Percentiles rank a stretch among this genome's conserved stretches.
phyloP scores from a whole-genome alignment of 129 eudicot genomes.

The Oenanthe sinensis region DNA sequence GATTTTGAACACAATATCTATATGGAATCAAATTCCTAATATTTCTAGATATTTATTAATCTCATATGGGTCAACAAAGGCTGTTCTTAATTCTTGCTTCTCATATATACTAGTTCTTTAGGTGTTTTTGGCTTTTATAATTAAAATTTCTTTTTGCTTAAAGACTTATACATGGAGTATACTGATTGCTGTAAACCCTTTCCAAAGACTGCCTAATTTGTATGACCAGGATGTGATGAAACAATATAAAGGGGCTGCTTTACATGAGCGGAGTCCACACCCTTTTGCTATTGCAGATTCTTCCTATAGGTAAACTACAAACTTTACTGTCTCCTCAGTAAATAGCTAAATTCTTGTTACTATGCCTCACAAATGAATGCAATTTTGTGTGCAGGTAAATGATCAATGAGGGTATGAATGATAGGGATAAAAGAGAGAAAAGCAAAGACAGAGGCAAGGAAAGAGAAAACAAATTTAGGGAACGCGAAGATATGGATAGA shows the following conservation, averaged over 20 bases:
- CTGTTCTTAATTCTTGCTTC: too few species aligned
- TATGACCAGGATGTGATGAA: too few species aligned
- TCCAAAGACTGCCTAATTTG: too few species aligned
- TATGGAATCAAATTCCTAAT: slow-evolving; percentile 10
- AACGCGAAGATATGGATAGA: too few species aligned
- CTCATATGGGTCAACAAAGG: background rate
- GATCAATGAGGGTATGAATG: slow-evolving; percentile 41
- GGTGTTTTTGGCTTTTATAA: too few species aligned
- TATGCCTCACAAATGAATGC: background rate
- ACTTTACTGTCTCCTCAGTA: background rate
- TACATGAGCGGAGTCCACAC: slow-evolving; percentile 80
- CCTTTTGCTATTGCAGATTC: slow-evolving; percentile 91
- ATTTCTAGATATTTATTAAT: slow-evolving; percentile 2
- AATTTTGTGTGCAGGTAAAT: slow-evolving; percentile 55
- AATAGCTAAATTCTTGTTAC: background rate
- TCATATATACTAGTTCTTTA: too few species aligned
- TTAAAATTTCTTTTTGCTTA: too few species aligned
- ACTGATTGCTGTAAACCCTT: too few species aligned
- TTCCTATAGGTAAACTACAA: slow-evolving; percentile 60
- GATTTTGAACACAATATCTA: background rate
- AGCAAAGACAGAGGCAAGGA: too few species aligned
- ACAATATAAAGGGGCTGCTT: slow-evolving; percentile 11
- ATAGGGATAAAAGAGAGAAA: too few species aligned
- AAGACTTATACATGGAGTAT: too few species aligned
- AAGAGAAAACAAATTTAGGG: too few species aligned